Percentiles rank a stretch among this genome's conserved stretches.
Evolutionary conservation across 2,329 filamentous ascomycete genomes (phyloP).

Genomic region (Stachybotrys echinatus): DNA sequence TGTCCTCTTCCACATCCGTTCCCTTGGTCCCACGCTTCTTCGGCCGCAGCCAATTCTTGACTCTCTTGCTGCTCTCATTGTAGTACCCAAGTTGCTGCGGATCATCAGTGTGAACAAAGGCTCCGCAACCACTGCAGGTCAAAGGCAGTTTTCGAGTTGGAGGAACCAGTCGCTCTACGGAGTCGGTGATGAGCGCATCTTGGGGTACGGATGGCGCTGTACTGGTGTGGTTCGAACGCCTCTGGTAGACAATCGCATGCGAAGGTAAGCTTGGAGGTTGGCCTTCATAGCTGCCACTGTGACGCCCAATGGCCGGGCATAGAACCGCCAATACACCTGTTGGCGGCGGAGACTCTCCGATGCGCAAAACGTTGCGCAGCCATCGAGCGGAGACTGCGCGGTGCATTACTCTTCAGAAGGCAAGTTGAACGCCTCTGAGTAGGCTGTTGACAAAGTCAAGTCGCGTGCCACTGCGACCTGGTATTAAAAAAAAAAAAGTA

Average conservation of each 20-base stretch:
- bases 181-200: neutral
- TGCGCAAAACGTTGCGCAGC: conserved; percentile 36
- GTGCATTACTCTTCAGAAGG: conserved; percentile 30
- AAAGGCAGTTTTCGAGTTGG: conserved; percentile 37
- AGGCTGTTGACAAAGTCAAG: neutral
- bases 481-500: no score
- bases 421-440: neutral
- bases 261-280: conserved; percentile 6
- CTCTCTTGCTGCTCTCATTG: conserved; percentile 43
- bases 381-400: conserved; percentile 36
- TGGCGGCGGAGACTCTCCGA: conserved; percentile 28
- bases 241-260: conserved; percentile 11
- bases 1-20: conserved; percentile 30
- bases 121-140: conserved; percentile 61
- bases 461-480: neutral
- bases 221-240: conserved; percentile 19
- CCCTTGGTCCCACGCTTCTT: conserved; percentile 8
- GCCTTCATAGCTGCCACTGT: conserved; percentile 7
- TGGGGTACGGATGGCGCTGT: neutral
- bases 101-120: conserved; percentile 52
- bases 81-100: conserved; percentile 52
- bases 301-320: conserved; percentile 36
- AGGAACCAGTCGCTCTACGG: neutral
- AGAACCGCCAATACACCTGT: conserved; percentile 41
- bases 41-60: conserved; percentile 39